Evolutionary conservation across 768 basidiomycete species (phyloP), one percentile per base, ranked within the genome.

Genomic region (Psilocybe subaeruginosa): DNA sequence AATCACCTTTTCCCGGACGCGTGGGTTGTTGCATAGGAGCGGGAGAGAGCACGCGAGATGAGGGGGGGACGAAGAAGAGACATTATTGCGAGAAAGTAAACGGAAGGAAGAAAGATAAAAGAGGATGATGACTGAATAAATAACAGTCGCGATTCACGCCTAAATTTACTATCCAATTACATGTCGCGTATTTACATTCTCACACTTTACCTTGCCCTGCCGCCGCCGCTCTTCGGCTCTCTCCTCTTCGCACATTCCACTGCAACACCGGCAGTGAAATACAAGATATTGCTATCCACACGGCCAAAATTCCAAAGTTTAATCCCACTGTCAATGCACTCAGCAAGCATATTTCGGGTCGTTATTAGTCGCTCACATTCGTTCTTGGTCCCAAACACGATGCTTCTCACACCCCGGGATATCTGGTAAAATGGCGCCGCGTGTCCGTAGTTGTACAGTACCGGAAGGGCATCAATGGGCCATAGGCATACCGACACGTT

Each of bases 361-460:
- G 45, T 27, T 47, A 46, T 4, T 33, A 45, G n/a, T n/a, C 27
- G 72, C 81, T 53, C 58, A 87, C 85, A 66, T 49, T 79, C 68
- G 61, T 88, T 85, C 68, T 82, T 83, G 1, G 85, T 88, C 43
- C 80, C 70, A 63, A 90, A 90, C 27, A 89, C 66, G 58, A 90
- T 74, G 27, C 82, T 74, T 17, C 89, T 79, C 30, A 83, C 82
- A 4, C 85, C 82, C 43, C 76, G 70, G 11, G 83, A 80, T 45
- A 88, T 78, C 61, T 88, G 85, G 70, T 85, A 87, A 65, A 90
- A 87, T 7, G 86, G 87, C 68, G 77, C 78, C 1, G 80, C 87
- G 65, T 84, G 85, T 3, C 86, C 89, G 64, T 88, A 88, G 48
- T 78, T 79, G 73, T 79, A 88, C 58, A 88, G 54, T 41, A 64